These are phyloP conservation scores for Yarrowia galli DNA, from an alignment of 1,139 yeast species.

Conservation along the genomic window DNA sequence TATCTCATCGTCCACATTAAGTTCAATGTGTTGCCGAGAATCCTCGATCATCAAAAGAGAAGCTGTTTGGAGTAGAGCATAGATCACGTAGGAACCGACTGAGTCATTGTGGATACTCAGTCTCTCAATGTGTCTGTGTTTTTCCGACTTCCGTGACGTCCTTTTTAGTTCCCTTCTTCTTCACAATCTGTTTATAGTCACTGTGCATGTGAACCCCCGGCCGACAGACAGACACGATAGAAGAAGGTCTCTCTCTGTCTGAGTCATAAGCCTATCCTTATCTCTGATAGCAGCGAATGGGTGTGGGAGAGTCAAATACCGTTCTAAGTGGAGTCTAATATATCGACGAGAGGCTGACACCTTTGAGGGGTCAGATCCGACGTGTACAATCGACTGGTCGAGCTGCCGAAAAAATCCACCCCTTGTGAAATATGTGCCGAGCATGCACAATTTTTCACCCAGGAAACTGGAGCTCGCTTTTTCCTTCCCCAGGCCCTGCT, in stretches of 20 bases:
- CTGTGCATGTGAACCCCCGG: constrained; percentile 5
- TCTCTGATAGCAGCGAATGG: constrained; percentile 31
- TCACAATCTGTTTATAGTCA: neutral
- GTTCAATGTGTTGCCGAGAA: constrained; percentile 30
- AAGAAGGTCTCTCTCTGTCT: neutral
- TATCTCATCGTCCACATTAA: neutral
- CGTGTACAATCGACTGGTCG: neutral
- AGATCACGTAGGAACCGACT: neutral
- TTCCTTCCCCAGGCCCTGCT: constrained; percentile 18
- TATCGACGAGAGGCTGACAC: neutral
- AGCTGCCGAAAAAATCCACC: neutral
- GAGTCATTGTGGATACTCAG: neutral
- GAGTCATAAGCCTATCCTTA: constrained; percentile 34
- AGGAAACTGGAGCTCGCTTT: constrained; percentile 10
- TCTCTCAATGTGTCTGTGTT: too few relatives aligned
- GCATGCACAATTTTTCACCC: neutral
- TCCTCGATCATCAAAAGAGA: neutral
- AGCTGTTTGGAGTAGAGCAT: neutral
- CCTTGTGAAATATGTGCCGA: neutral
- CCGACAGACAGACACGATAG: too few relatives aligned
- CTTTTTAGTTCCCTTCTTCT: too few relatives aligned
- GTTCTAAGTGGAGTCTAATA: constrained; percentile 21
- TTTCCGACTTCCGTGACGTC: neutral
- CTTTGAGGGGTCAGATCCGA: neutral
- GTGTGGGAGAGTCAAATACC: constrained; percentile 19